These are phyloP conservation scores for Pulicaria dysenterica DNA, from an alignment of 129 eudicot species.

Conservation along the genomic window DNA sequence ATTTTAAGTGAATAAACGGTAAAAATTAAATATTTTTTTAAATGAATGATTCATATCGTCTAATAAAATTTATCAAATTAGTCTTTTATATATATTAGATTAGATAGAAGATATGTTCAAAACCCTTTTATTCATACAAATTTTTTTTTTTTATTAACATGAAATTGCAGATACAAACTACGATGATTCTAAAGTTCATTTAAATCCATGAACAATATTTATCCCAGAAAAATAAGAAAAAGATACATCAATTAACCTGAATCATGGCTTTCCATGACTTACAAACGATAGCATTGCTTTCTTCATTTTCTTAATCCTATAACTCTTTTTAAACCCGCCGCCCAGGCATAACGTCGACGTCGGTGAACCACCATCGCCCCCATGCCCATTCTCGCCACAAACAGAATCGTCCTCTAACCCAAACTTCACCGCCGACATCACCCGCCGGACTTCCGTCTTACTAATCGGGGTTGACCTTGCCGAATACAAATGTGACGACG, in stretches of 20 bases:
- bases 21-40: too few relatives aligned
- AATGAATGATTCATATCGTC: too few relatives aligned
- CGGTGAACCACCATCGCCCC: slow-evolving; percentile 40
- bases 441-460: slow-evolving; percentile 12
- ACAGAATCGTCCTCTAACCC: slow-evolving; percentile 37
- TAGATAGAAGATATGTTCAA: too few relatives aligned
- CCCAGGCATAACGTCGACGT: slow-evolving; percentile 56
- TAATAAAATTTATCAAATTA: too few relatives aligned
- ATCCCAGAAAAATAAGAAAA: neutral
- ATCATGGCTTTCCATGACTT: slow-evolving; percentile 37
- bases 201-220: slow-evolving; percentile 24
- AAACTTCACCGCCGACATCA: slow-evolving; percentile 30
- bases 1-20: too few relatives aligned
- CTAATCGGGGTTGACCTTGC: slow-evolving; percentile 40
- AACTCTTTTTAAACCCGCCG: slow-evolving; percentile 19
- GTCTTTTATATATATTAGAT: too few relatives aligned
- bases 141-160: neutral
- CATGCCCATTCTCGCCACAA: neutral
- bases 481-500: slow-evolving; percentile 39
- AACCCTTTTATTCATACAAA: neutral
- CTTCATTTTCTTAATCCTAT: slow-evolving; percentile 46
- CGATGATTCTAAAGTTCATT: slow-evolving; percentile 17
- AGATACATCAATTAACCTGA: neutral
- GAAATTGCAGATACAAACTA: neutral
- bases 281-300: slow-evolving; percentile 46